Evolutionary conservation across 805 yeast genomes (phyloP).

Genomic region (Candida railenensis): DNA sequence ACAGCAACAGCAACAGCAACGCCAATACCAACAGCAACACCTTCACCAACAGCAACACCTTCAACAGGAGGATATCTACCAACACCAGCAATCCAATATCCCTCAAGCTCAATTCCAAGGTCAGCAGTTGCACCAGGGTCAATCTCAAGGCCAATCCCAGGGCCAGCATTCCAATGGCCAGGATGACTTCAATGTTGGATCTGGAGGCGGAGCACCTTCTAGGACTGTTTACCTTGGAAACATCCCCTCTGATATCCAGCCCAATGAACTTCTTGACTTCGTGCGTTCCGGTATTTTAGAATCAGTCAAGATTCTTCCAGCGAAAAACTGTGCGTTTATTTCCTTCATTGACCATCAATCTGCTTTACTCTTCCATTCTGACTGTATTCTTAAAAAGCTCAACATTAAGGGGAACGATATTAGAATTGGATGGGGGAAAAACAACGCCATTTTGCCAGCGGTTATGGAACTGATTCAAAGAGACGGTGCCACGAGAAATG

Average conservation of each 20-base stretch:
- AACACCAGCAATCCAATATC: constrained; percentile 18
- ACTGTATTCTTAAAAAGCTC: constrained; percentile 81
- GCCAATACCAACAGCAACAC: constrained; percentile 14
- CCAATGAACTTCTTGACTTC: constrained; percentile 82
- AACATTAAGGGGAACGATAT: constrained; percentile 79
- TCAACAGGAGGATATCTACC: constrained; percentile 18
- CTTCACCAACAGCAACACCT: constrained; percentile 15
- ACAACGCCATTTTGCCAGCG: constrained; percentile 69
- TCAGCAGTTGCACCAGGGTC: constrained; percentile 11
- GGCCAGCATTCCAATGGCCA: neutral
- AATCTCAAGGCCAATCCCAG: constrained; percentile 18
- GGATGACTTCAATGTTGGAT: constrained; percentile 16
- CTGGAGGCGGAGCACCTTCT: constrained; percentile 49
- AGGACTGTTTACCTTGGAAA: constrained; percentile 91
- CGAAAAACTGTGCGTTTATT: constrained; percentile 85
- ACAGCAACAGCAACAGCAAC: constrained; percentile 9
- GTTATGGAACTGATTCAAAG: constrained; percentile 75
- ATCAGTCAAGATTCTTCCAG: constrained; percentile 71
- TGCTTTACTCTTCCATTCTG: constrained; percentile 90
- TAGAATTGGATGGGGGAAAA: constrained; percentile 91
- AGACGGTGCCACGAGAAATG: constrained; percentile 92
- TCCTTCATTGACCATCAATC: constrained; percentile 87
- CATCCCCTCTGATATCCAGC: constrained; percentile 76
- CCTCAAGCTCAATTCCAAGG: constrained; percentile 6
- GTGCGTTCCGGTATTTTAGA: constrained; percentile 91